Evolutionary conservation across 2,329 filamentous ascomycete genomes (phyloP), one percentile per base, ranked within the genome.

Genomic region (Fusarium praegraminearum): DNA sequence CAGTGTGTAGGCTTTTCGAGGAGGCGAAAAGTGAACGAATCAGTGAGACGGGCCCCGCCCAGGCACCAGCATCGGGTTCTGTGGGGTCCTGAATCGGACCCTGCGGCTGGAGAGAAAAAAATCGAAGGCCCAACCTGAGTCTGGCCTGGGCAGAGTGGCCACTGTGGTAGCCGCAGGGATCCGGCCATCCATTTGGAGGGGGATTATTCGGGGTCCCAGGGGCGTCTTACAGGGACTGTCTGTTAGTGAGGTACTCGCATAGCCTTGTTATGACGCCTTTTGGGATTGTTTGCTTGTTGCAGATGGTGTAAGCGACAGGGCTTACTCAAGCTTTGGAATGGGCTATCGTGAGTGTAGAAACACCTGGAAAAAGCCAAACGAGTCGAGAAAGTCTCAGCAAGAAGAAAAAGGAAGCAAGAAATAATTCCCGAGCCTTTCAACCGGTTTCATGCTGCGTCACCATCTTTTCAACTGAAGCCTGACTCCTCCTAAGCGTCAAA

Each of bases 61-160:
- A 24, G 32, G 49, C 26, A 64, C 51, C 26, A 58, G 28, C 40
- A 61, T 49, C 51, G 44, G 28, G 24, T 45, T 46, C 32, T 63
- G 52, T 68, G 53, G 67, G 47, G 57, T 62, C 62, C 64, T 58
- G 67, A 62, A 72, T 71, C 66, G 72, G 71, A 74, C 72, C 72
- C 72, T 74, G 67, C 71, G 72, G 71, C 62, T 69, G 62, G 68
- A 70, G 61, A 72, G 60, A 62, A 70, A 74, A 71, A 73, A 75
- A 71, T 69, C 56, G 61, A 62, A 68, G 65, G 33, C 47, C 32
- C 22, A 64, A 64, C 44, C 20, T 15, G 13, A 41, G 40, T 16
- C 41, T 44, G 20, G 40, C 13, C 40, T 43, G 41, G 15, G 41
- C 41, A 11, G 28, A 44, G 64, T 73, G 62, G 67, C 67, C 62